A percentile compares a stretch with the other conserved stretches of the same genome.
Evolutionary conservation across 2,329 filamentous ascomycete species (phyloP).

Genomic region (Dactylellina sp.): DNA sequence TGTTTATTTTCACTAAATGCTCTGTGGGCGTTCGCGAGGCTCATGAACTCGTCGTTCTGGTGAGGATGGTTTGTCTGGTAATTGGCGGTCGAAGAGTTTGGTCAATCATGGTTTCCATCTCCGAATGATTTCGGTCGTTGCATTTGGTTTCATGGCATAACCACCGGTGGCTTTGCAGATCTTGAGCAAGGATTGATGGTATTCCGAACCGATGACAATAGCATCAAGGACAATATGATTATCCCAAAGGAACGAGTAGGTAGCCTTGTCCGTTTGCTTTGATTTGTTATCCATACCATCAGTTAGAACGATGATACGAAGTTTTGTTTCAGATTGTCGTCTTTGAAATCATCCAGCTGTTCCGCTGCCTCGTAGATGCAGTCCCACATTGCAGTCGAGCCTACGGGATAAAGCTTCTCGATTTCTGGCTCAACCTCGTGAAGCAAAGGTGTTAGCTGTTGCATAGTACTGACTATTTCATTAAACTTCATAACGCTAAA

Average conservation of each 20-base stretch:
- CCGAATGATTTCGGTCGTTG: conserved; percentile 46
- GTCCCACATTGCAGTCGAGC: conserved; percentile 54
- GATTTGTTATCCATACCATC: conserved; percentile 52
- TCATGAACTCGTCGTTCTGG: conserved; percentile 54
- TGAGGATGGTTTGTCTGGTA: conserved; percentile 20
- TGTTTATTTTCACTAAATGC: conserved; percentile 45
- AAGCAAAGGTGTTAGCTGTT: conserved; percentile 41
- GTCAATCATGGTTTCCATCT: conserved; percentile 56
- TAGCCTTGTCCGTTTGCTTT: conserved; percentile 44
- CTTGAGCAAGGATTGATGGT: conserved; percentile 43
- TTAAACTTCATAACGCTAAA: conserved; percentile 55
- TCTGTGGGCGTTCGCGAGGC: conserved; percentile 43
- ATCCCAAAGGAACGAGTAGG: conserved; percentile 50
- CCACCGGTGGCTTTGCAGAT: conserved; percentile 51
- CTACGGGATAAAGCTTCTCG: conserved; percentile 23
- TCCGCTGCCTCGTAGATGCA: conserved; percentile 52
- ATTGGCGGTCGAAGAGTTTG: conserved; percentile 46
- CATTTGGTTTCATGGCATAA: conserved; percentile 54
- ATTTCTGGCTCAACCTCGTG: conserved; percentile 45
- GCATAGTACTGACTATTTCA: conserved; percentile 32
- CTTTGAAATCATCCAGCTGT: conserved; percentile 43
- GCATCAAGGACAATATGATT: conserved; percentile 51
- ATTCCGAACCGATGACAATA: conserved; percentile 42
- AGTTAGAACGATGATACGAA: conserved; percentile 54
- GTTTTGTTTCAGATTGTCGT: conserved; percentile 52